phyloP scores from a whole-genome alignment of 805 yeast genomes.

The Hanseniaspora valbyensis region DNA sequence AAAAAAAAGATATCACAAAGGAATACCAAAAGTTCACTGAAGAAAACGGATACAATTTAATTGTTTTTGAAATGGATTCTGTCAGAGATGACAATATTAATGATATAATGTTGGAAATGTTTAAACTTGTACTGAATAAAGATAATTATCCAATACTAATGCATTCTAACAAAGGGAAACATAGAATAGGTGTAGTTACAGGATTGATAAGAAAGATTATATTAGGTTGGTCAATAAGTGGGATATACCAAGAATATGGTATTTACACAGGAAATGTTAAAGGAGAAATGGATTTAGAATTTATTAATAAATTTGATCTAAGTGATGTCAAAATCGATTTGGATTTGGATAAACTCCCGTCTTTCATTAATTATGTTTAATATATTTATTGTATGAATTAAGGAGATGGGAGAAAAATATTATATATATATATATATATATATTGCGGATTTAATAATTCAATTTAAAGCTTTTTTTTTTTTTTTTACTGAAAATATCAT shows the following conservation, averaged over 20 bases:
- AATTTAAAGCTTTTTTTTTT: no score
- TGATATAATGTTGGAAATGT: conserved; percentile 44
- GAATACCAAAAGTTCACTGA: conserved; percentile 64
- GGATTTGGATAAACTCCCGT: conserved; percentile 9
- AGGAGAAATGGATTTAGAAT: conserved; percentile 83
- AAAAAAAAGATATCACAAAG: conserved; percentile 38
- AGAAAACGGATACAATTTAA: conserved; percentile 41
- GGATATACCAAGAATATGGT: conserved; percentile 87
- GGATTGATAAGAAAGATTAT: conserved; percentile 75
- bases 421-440: neutral
- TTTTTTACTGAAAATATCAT: no score
- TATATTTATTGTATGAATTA: no score
- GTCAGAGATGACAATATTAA: conserved; percentile 66
- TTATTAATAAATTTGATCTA: conserved; percentile 43
- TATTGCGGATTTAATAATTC: no score
- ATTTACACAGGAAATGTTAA: conserved; percentile 80
- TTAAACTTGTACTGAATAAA: conserved; percentile 45
- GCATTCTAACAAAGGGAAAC: conserved; percentile 96
- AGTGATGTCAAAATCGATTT: conserved; percentile 11
- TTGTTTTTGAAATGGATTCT: conserved; percentile 54
- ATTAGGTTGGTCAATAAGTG: conserved; percentile 90
- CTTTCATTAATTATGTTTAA: conserved; percentile 6
- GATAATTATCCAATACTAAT: conserved; percentile 77
- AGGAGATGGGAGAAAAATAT: neutral
- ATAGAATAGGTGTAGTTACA: conserved; percentile 85